These are phyloP conservation scores for Poa annua DNA, from an alignment of 176 grass and related monocot species.

Conservation along the genomic window DNA sequence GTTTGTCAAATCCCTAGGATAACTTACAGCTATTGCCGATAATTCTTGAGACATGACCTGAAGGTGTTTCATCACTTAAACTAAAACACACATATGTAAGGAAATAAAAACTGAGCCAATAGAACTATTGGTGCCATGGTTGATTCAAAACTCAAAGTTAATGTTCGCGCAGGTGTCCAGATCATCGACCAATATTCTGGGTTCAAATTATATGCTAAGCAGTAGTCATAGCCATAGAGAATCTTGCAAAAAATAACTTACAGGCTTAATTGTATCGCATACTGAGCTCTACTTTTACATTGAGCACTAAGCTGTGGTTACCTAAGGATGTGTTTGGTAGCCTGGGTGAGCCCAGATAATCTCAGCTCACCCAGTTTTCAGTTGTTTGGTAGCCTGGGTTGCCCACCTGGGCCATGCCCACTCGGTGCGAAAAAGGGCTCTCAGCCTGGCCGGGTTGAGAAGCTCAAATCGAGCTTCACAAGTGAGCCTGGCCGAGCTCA, in stretches of 20 bases:
- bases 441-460: too few species aligned
- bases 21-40: constrained; percentile 4
- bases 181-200: constrained; percentile 21
- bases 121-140: constrained; percentile 21
- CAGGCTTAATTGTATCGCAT: background rate
- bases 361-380: too few species aligned
- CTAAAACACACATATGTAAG: background rate
- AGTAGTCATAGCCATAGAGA: background rate
- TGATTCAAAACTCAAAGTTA: constrained; percentile 31
- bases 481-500: too few species aligned
- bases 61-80: background rate
- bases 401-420: too few species aligned
- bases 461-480: too few species aligned
- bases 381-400: too few species aligned
- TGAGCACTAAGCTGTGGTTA: background rate
- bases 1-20: constrained; percentile 15
- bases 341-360: too few species aligned
- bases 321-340: too few species aligned
- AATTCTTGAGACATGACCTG: background rate
- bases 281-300: background rate
- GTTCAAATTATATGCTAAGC: constrained; percentile 6
- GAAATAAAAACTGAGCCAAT: background rate
- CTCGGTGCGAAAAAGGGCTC: too few species aligned
- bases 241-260: background rate
- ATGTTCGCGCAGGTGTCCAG: background rate